phyloP scores from a whole-genome alignment of 2,329 filamentous ascomycete genomes.

The Penicillium vulpinum region DNA sequence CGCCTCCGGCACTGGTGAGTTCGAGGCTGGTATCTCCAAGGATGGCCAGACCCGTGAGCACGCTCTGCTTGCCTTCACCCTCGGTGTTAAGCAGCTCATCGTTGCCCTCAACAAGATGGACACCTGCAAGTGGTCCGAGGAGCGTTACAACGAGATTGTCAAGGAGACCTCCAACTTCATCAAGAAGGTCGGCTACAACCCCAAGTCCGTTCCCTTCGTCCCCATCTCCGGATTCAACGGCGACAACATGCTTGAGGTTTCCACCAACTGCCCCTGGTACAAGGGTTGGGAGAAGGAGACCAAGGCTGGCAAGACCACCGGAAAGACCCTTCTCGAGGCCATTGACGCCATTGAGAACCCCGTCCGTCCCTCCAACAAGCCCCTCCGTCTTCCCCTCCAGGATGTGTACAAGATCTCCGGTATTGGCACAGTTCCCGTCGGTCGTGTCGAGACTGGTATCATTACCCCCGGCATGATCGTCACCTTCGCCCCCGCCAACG shows the following conservation, averaged over 20 bases:
- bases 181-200: conserved; percentile 99
- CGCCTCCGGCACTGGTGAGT: conserved; percentile 99
- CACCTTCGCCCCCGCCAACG: conserved; percentile 96
- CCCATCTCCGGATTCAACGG: conserved; percentile 99
- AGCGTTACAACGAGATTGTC: conserved; percentile 97
- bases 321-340: conserved; percentile 99
- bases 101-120: conserved; percentile 99
- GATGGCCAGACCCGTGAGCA: conserved; percentile 99
- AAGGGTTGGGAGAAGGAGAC: conserved; percentile 99
- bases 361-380: conserved; percentile 95
- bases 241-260: conserved; percentile 96
- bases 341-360: conserved; percentile 95
- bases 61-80: conserved; percentile 99
- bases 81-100: conserved; percentile 99
- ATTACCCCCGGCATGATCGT: conserved; percentile 84
- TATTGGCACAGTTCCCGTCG: conserved; percentile 99
- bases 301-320: conserved; percentile 79
- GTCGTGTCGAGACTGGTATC: conserved; percentile 99
- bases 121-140: conserved; percentile 97
- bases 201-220: conserved; percentile 97
- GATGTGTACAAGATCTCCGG: conserved; percentile 99
- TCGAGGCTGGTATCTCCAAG: conserved; percentile 99
- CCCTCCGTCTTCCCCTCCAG: conserved; percentile 99
- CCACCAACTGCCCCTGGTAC: conserved; percentile 98
- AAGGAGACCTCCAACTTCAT: conserved; percentile 99